Percentiles rank a stretch among this genome's conserved stretches.
Evolutionary conservation across 768 basidiomycete genomes (phyloP).

Genomic region (Agaricus blazei): DNA sequence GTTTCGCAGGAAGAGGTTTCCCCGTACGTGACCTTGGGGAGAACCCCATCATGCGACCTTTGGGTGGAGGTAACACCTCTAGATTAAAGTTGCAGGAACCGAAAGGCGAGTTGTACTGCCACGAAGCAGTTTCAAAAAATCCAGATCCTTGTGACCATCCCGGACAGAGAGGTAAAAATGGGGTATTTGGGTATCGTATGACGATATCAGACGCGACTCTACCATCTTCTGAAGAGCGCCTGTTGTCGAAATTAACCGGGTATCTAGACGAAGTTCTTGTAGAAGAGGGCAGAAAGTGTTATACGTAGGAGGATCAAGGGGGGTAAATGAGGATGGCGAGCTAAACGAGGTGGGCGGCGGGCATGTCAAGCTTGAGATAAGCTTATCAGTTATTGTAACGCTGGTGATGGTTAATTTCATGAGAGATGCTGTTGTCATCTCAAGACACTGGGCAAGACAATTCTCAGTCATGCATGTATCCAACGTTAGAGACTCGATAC

Average conservation of each 20-base stretch:
- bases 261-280: slow-evolving; percentile 19
- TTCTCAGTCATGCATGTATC: slow-evolving; percentile 24
- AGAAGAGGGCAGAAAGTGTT: slow-evolving; percentile 16
- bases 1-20: slow-evolving; percentile 2
- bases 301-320: neutral
- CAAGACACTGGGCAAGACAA: slow-evolving; percentile 21
- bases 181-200: neutral
- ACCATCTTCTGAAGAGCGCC: slow-evolving; percentile 18
- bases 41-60: neutral
- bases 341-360: neutral
- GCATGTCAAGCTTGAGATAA: slow-evolving; percentile 18
- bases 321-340: neutral
- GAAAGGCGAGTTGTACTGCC: neutral
- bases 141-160: slow-evolving; percentile 10
- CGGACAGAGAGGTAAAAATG: slow-evolving; percentile 1
- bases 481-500: slow-evolving; percentile 22
- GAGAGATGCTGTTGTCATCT: slow-evolving; percentile 18
- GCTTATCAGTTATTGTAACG: slow-evolving; percentile 18
- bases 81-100: neutral
- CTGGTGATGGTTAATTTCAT: slow-evolving; percentile 21
- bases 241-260: slow-evolving; percentile 15
- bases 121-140: neutral
- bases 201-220: slow-evolving; percentile 16
- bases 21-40: slow-evolving; percentile 1
- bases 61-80: slow-evolving; percentile 5